Percentiles rank a stretch among this genome's conserved stretches.
Conservation (phyloP, 2,329 filamentous ascomycete genomes). For the Pseudocercospora cruenta region DNA sequence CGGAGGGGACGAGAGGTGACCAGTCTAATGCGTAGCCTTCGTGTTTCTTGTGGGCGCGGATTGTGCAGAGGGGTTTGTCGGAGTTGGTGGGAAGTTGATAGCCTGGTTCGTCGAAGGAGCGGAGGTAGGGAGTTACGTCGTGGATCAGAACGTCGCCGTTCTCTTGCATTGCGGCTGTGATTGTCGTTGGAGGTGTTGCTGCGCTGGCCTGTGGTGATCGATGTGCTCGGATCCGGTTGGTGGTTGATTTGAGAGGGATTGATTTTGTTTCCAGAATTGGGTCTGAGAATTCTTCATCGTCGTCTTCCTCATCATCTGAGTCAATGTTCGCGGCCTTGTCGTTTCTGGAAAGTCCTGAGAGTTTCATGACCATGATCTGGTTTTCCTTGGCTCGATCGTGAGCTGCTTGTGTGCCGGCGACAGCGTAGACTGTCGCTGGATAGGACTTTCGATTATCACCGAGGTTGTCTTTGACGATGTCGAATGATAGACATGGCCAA, state of each 20-base stretch:
- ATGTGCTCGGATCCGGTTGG: slow-evolving; percentile 89
- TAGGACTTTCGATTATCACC: slow-evolving; percentile 91
- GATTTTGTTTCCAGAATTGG: slow-evolving; percentile 91
- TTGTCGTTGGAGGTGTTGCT: slow-evolving; percentile 73
- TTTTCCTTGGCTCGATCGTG: slow-evolving; percentile 77
- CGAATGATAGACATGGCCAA: slow-evolving; percentile 97
- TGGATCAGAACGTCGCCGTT: slow-evolving; percentile 87
- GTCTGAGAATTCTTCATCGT: slow-evolving; percentile 75
- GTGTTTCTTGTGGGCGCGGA: slow-evolving; percentile 80
- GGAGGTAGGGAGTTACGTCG: slow-evolving; percentile 87
- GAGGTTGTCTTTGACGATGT: slow-evolving; percentile 82
- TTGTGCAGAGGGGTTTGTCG: slow-evolving; percentile 84
- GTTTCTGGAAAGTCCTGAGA: slow-evolving; percentile 88
- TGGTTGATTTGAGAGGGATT: slow-evolving; percentile 83
- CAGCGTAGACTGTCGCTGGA: slow-evolving; percentile 91
- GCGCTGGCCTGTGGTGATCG: slow-evolving; percentile 74
- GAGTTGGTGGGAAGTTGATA: slow-evolving; percentile 77
- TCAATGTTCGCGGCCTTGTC: slow-evolving; percentile 72
- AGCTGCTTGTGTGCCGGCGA: slow-evolving; percentile 92
- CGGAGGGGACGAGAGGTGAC: slow-evolving; percentile 78
- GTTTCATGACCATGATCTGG: slow-evolving; percentile 92
- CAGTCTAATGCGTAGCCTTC: slow-evolving; percentile 98
- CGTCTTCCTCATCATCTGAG: slow-evolving; percentile 69
- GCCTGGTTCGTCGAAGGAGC: slow-evolving; percentile 87
- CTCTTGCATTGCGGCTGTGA: slow-evolving; percentile 92